Evolutionary conservation across 2,329 filamentous ascomycete genomes (phyloP).

Genomic region (Tolypocladium tundrense): DNA sequence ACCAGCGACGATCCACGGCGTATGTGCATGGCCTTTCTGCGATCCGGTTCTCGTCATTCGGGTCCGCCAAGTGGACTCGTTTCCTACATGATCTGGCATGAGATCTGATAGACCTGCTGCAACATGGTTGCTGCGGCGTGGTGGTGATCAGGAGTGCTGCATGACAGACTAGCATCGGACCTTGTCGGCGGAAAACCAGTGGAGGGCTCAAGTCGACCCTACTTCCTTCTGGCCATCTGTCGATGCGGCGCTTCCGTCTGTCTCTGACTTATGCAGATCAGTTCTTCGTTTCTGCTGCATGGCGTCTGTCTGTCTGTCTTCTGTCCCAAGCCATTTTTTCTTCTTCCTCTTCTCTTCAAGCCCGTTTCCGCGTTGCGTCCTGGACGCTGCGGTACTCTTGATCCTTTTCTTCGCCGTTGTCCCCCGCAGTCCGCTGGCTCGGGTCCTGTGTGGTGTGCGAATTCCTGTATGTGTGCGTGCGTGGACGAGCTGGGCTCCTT

Average conservation of each 20-base stretch:
- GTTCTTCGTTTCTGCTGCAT: background rate
- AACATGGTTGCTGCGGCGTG: background rate
- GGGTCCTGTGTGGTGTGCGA: background rate
- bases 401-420: background rate
- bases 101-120: background rate
- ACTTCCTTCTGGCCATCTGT: background rate
- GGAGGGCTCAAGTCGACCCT: background rate
- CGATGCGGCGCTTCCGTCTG: background rate
- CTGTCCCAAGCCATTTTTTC: background rate
- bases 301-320: background rate
- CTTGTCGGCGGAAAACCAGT: background rate
- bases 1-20: background rate
- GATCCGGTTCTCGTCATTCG: background rate
- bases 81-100: background rate
- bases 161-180: background rate
- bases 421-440: background rate
- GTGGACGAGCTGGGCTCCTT: slow-evolving; percentile 3
- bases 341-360: background rate
- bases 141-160: background rate
- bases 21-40: background rate
- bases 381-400: background rate
- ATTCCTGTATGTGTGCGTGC: background rate
- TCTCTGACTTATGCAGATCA: slow-evolving; percentile 2
- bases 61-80: background rate
- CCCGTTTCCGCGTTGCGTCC: background rate